Base-by-base conservation (phyloP, 345 rosid species). In the Odontarrhena argentea region DNA sequence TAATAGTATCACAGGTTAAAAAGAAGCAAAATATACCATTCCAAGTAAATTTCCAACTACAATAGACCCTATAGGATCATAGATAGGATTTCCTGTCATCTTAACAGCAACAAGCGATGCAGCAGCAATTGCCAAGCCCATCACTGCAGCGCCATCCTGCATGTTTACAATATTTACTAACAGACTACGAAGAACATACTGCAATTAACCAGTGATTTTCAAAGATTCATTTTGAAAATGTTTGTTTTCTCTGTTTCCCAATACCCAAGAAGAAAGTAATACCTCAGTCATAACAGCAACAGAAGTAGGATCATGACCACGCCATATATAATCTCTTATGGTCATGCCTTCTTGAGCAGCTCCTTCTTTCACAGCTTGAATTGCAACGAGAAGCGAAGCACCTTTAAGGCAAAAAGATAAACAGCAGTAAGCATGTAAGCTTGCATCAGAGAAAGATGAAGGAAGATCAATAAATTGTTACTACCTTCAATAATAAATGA, bases 261-360 rank as follows among this genome's bases (percentile, higher is more conserved):
- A 28, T 18, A 43, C 37, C 34, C 38, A 48, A 51, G 36, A 38
- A 50, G 30, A 58, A 30, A 34, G n/a, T 36, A 38, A 59, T 76
- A 90, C 98, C 95, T 91, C 97, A 32, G 97, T 91, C 98, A 93
- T 93, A 71, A 93, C 98, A 44, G 98, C 98, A 81, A 93, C 98
- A 42, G 98, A 83, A 34, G 98, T 93, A 46, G 98, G 98, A 81
- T 93, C 98, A 86, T 93, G 98, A 57, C 98, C 98, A 68, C 97
- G 97, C 98, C 98, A 93, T 35, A 93, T 71, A 72, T 83, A 93
- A 64, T 93, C 97, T 67, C 89, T 84, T 61, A 93, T 68, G 52
- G 58, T 88, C 98, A 93, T 91, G 59, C 98, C 97, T 74, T 93
- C 98, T 62, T 96, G 89, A 50, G 91, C 92, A 36, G 98, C 98